Evolutionary conservation across 176 grass and related monocot genomes (phyloP).

Genomic region (Metroxylon sagu): DNA sequence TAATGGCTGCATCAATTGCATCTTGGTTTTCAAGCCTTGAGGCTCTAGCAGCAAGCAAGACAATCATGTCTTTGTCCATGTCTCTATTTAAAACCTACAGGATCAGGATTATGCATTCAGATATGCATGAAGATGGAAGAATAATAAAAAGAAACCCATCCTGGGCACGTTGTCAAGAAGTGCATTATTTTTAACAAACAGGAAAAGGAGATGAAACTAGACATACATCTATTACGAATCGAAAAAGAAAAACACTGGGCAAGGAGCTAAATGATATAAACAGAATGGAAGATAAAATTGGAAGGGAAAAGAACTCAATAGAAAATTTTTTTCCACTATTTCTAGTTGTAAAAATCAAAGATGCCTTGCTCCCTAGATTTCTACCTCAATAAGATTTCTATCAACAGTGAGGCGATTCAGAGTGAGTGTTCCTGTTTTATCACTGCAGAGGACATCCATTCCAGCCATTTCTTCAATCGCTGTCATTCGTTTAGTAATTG

Average conservation of each 20-base stretch:
- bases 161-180: too few species aligned
- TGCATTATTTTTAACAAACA: too few species aligned
- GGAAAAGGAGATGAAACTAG: too few species aligned
- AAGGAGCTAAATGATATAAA: too few species aligned
- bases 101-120: constrained; percentile 6
- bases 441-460: constrained; percentile 89
- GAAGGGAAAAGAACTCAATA: too few species aligned
- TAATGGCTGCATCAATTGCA: constrained; percentile 73
- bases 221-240: too few species aligned
- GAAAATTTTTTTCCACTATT: too few species aligned
- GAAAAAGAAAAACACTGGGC: too few species aligned
- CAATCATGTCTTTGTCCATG: constrained; percentile 61
- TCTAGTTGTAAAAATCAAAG: neutral
- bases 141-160: too few species aligned
- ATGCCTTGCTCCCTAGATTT: neutral
- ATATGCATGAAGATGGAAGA: neutral
- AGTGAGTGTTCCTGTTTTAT: constrained; percentile 87
- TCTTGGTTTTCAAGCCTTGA: constrained; percentile 78
- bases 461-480: constrained; percentile 84
- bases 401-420: constrained; percentile 82
- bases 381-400: constrained; percentile 56
- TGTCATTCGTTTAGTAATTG: constrained; percentile 89
- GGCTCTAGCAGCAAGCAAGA: constrained; percentile 69
- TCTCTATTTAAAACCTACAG: constrained; percentile 56
- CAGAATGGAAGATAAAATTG: too few species aligned